Evolutionary conservation across 805 yeast genomes (phyloP).

Genomic region (Nakazawaea siamensis): DNA sequence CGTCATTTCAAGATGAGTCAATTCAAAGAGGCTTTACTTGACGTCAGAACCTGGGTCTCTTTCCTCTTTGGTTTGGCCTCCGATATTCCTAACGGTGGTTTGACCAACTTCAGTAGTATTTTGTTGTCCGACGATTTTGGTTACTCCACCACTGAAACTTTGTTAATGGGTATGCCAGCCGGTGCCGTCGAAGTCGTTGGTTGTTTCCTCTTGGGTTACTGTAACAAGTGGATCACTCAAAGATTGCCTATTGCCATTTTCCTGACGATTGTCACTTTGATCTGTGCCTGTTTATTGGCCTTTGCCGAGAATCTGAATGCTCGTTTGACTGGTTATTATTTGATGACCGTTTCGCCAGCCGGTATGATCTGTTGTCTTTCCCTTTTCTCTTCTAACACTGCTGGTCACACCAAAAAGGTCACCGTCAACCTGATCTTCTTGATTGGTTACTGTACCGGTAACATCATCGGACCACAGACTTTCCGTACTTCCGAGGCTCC

Average conservation of each 20-base stretch:
- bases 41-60: slow-evolving; percentile 41
- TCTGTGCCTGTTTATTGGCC: slow-evolving; percentile 19
- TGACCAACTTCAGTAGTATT: slow-evolving; percentile 39
- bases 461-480: slow-evolving; percentile 67
- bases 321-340: slow-evolving; percentile 27
- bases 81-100: slow-evolving; percentile 51
- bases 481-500: slow-evolving; percentile 62
- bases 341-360: slow-evolving; percentile 19
- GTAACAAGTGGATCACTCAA: slow-evolving; percentile 9
- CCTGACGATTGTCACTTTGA: slow-evolving; percentile 13
- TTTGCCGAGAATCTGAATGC: slow-evolving; percentile 14
- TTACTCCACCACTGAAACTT: slow-evolving; percentile 17
- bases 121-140: slow-evolving; percentile 33
- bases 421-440: slow-evolving; percentile 49
- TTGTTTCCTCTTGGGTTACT: slow-evolving; percentile 15
- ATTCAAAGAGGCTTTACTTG: slow-evolving; percentile 45
- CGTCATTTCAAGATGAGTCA: slow-evolving; percentile 47
- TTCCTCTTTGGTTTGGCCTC: slow-evolving; percentile 36
- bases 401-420: slow-evolving; percentile 71
- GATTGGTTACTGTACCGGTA: slow-evolving; percentile 61
- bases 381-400: slow-evolving; percentile 32
- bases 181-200: slow-evolving; percentile 29
- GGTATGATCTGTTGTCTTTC: slow-evolving; percentile 20
- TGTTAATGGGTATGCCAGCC: slow-evolving; percentile 28
- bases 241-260: slow-evolving; percentile 18